phyloP scores from a whole-genome alignment of 305 asterid genomes.

The Andrographis paniculata region DNA sequence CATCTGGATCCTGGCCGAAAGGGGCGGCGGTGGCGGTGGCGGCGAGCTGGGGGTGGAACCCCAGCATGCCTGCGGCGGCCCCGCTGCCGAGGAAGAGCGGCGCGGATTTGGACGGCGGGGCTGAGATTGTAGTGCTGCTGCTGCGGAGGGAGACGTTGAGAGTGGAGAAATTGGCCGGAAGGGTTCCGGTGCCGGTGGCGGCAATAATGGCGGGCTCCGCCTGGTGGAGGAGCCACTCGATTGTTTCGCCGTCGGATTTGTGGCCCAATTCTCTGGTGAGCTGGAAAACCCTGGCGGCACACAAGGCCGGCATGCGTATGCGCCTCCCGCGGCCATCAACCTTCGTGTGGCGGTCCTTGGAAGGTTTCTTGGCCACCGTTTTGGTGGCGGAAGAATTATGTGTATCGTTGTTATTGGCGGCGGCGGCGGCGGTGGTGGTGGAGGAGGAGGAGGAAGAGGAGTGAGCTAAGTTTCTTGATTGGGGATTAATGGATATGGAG shows the following conservation, averaged over 20 bases:
- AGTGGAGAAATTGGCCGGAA: conserved; percentile 66
- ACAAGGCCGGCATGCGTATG: conserved; percentile 58
- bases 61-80: conserved; percentile 40
- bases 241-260: too few relatives aligned
- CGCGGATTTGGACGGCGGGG: conserved; percentile 51
- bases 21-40: conserved; percentile 13
- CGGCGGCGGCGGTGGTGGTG: conserved; percentile 7
- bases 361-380: conserved; percentile 5
- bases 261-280: conserved; percentile 55
- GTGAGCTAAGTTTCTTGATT: conserved; percentile 14
- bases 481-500: conserved; percentile 19
- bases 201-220: conserved; percentile 61
- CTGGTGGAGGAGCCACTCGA: conserved; percentile 50
- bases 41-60: conserved; percentile 40
- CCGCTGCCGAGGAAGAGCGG: conserved; percentile 53
- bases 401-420: neutral
- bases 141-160: conserved; percentile 55
- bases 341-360: conserved; percentile 56
- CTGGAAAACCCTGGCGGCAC: conserved; percentile 68
- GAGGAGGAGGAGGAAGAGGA: conserved; percentile 12
- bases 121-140: conserved; percentile 57
- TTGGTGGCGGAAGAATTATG: conserved; percentile 10
- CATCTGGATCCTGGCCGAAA: conserved; percentile 45
- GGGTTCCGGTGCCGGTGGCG: conserved; percentile 65
- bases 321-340: conserved; percentile 70